Evolutionary conservation across 75 land plant species (phyloP), one percentile per base, ranked within the genome.

Genomic region (Pinus tabuliformis): DNA sequence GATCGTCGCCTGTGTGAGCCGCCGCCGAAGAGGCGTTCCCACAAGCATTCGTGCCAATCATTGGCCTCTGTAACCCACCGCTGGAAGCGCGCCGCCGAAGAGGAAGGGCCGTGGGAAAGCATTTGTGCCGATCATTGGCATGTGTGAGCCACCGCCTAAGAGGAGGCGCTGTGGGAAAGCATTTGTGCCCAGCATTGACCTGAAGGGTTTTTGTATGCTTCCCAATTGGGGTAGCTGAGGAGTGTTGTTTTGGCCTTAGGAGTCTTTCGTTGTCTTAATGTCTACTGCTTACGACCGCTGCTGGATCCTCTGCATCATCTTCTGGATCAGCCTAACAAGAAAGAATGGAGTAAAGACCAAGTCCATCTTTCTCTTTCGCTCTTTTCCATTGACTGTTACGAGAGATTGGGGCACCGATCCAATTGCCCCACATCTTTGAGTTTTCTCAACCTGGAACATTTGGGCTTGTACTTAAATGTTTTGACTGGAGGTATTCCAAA

Each of bases 1-100:
- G 14, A 79, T 85, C 18, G 91, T 90, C 3, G 86, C 91, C 36
- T 86, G 91, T 62, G 92, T 90, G 15, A 86, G 89, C 81, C 79
- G 84, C n/a, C n/a, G n/a, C n/a, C n/a, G n/a, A n/a, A n/a, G n/a
- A n/a, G n/a, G n/a, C n/a, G n/a, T n/a, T n/a, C n/a, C n/a, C n/a
- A n/a, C n/a, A n/a, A n/a, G n/a, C n/a, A n/a, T n/a, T n/a, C n/a
- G 26, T 26, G 26, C 0, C 26, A 26, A 0, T 26, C 26, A 26
- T 26, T 26, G 26, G n/a, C n/a, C n/a, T n/a, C n/a, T n/a, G n/a
- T n/a, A n/a, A n/a, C n/a, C n/a, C n/a, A n/a, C n/a, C n/a, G n/a
- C n/a, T n/a, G n/a, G n/a, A n/a, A n/a, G n/a, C n/a, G n/a, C n/a
- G n/a, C n/a, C n/a, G n/a, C n/a, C n/a, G n/a, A n/a, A n/a, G n/a